phyloP scores from a whole-genome alignment of 164 flowering plant genomes.

The Litsea cubeba region DNA sequence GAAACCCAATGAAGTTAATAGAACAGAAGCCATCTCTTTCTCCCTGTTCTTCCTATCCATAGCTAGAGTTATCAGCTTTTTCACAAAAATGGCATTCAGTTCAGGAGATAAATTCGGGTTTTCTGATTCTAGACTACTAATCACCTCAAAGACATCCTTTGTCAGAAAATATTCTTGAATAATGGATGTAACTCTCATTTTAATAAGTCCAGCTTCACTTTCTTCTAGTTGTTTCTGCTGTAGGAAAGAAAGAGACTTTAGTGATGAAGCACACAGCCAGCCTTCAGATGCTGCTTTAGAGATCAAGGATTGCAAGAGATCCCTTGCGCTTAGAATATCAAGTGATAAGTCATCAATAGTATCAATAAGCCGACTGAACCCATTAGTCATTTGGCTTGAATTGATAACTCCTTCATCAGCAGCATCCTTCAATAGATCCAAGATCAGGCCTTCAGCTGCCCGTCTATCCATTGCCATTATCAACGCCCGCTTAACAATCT shows the following conservation, averaged over 20 bases:
- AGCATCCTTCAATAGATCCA: constrained; percentile 56
- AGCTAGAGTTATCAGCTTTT: constrained; percentile 65
- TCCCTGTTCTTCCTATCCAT: constrained; percentile 87
- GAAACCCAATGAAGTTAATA: constrained; percentile 55
- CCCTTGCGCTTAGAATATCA: constrained; percentile 64
- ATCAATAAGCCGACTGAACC: constrained; percentile 62
- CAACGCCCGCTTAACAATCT: constrained; percentile 65
- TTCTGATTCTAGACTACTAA: constrained; percentile 47
- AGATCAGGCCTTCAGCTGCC: constrained; percentile 40
- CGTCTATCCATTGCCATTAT: constrained; percentile 69
- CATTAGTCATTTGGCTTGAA: constrained; percentile 69
- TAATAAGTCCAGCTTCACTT: constrained; percentile 32
- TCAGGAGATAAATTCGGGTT: constrained; percentile 27
- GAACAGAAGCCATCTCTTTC: constrained; percentile 85
- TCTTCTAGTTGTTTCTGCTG: constrained; percentile 40
- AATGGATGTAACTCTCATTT: constrained; percentile 47
- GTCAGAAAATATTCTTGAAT: constrained; percentile 71
- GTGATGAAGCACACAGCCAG: constrained; percentile 69
- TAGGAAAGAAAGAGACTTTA: constrained; percentile 38
- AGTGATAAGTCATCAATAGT: constrained; percentile 67
- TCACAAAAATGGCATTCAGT: constrained; percentile 62
- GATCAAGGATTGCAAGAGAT: constrained; percentile 49
- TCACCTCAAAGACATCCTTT: constrained; percentile 57
- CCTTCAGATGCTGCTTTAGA: constrained; percentile 83
- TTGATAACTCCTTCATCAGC: constrained; percentile 67